Percentiles rank a stretch among this genome's conserved stretches.
Conservation (phyloP, 495 filamentous ascomycete species). For the Hypoxylon lienhwacheense region DNA sequence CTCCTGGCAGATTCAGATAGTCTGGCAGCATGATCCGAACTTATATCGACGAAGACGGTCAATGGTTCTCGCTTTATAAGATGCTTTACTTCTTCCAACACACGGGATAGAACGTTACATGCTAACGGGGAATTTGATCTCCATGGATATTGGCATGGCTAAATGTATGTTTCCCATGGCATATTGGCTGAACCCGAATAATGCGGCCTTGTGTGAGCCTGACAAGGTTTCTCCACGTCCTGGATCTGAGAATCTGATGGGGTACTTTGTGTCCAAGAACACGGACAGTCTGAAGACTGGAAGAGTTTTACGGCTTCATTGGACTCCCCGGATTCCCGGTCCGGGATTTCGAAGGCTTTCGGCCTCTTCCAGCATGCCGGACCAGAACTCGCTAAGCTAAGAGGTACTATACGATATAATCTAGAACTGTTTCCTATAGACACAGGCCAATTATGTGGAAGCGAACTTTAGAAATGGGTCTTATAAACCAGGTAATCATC, state of each 20-base stretch:
- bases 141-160: constrained; percentile 26
- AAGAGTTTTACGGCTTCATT: neutral
- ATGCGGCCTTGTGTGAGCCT: constrained; percentile 15
- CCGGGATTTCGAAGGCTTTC: constrained; percentile 17
- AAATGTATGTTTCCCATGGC: constrained; percentile 16
- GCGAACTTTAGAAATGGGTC: no score
- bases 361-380: neutral
- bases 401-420: neutral
- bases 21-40: constrained; percentile 8
- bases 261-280: constrained; percentile 14
- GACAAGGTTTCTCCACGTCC: constrained; percentile 36
- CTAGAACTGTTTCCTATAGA: neutral
- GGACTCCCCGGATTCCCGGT: constrained; percentile 12
- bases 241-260: constrained; percentile 23
- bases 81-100: constrained; percentile 5
- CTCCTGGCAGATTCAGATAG: constrained; percentile 8
- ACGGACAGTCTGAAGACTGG: constrained; percentile 22
- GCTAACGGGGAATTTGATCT: constrained; percentile 10
- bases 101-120: constrained; percentile 21
- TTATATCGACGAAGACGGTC: constrained; percentile 9
- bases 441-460: neutral
- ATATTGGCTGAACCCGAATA: constrained; percentile 34
- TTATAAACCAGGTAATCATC: no score
- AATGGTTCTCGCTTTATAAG: constrained; percentile 15
- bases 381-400: neutral